phyloP scores from a whole-genome alignment of 139 green algal species.

The Chlamydomonas sp. region DNA sequence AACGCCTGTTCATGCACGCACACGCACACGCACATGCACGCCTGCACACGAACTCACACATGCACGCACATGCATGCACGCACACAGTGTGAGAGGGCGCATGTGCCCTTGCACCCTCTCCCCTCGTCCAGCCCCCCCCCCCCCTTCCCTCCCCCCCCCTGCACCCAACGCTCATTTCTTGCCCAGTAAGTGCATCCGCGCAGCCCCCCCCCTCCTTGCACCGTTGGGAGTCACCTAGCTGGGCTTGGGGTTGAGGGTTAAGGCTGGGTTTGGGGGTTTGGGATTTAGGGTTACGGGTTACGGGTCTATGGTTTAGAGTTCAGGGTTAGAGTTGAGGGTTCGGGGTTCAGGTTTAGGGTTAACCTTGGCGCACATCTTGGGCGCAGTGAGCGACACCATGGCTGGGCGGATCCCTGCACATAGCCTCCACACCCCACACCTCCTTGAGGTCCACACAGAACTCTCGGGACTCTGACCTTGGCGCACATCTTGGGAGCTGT shows the following conservation, averaged over 20 bases:
- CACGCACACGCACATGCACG: too few species aligned
- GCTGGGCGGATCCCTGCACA: conserved; percentile 56
- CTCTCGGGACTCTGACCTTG: neutral
- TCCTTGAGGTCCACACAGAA: conserved; percentile 72
- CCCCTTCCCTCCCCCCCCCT: too few species aligned
- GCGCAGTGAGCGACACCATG: conserved; percentile 90
- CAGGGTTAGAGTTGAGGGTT: neutral
- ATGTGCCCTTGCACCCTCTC: too few species aligned
- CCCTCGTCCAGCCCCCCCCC: too few species aligned
- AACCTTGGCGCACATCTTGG: conserved; percentile 68
- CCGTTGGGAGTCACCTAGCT: too few species aligned
- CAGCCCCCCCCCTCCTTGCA: too few species aligned
- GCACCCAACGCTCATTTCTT: too few species aligned
- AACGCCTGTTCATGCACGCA: too few species aligned
- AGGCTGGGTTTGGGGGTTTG: neutral
- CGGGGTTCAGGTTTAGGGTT: conserved; percentile 49
- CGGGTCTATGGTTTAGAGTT: neutral
- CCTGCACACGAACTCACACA: too few species aligned
- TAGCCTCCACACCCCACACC: conserved; percentile 78
- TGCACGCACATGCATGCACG: too few species aligned
- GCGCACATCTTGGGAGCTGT: conserved; percentile 6
- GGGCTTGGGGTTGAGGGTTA: neutral
- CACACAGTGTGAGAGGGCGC: too few species aligned
- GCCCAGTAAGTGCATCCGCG: too few species aligned
- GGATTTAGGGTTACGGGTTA: neutral